These are phyloP conservation scores for Ophiorrhiza pumila DNA, from an alignment of 257 asterid genomes.

Conservation along the genomic window DNA sequence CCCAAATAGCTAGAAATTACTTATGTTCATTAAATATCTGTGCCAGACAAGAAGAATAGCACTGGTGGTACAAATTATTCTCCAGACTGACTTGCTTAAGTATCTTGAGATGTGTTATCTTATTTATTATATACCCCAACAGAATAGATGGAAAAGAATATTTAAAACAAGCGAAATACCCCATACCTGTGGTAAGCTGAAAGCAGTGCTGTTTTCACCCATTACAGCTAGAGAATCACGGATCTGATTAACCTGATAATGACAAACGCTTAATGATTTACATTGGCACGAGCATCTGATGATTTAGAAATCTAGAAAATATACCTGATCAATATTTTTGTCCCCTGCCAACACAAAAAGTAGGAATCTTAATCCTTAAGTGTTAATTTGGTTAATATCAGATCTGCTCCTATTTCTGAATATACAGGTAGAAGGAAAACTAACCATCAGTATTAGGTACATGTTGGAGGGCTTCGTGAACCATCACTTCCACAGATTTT, in stretches of 20 bases:
- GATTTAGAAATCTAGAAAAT: conserved; percentile 11
- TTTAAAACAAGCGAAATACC: neutral
- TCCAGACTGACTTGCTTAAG: neutral
- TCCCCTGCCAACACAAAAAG: conserved; percentile 56
- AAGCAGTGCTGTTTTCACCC: conserved; percentile 97
- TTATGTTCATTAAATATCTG: neutral
- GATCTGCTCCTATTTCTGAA: conserved; percentile 4
- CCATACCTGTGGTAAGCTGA: conserved; percentile 91
- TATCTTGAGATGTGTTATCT: neutral
- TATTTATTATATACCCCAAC: neutral
- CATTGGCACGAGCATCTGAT: conserved; percentile 15
- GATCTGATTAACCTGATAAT: conserved; percentile 82
- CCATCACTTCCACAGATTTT: conserved; percentile 91
- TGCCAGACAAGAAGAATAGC: neutral
- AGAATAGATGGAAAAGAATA: neutral
- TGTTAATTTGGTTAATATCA: neutral
- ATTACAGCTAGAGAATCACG: conserved; percentile 92
- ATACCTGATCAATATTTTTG: conserved; percentile 81
- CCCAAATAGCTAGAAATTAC: neutral
- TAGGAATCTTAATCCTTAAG: conserved; percentile 19
- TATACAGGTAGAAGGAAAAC: conserved; percentile 31
- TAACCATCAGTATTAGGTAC: conserved; percentile 81
- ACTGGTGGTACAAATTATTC: neutral
- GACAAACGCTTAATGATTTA: conserved; percentile 7
- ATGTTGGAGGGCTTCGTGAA: conserved; percentile 74